Percentiles rank a stretch among this genome's conserved stretches.
These are phyloP conservation scores for Neoboletus brunneissimus DNA, from an alignment of 768 basidiomycete genomes.

Conservation along the genomic window DNA sequence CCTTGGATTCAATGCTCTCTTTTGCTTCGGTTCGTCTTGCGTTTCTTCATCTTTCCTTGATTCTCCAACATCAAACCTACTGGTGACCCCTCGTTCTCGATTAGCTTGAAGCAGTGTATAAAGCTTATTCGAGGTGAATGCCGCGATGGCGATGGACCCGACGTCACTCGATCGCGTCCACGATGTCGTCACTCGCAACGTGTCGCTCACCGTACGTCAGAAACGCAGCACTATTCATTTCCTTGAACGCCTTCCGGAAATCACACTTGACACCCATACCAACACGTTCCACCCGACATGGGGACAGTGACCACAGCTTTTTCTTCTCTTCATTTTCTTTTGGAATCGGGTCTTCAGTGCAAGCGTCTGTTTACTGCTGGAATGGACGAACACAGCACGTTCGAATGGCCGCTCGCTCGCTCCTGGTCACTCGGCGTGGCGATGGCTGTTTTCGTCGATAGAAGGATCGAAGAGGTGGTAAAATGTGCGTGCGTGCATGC, in stretches of 20 bases:
- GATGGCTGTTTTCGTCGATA: background rate
- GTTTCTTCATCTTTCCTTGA: too few species aligned
- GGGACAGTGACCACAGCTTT: background rate
- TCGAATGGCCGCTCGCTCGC: background rate
- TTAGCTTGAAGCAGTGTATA: background rate
- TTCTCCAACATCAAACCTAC: too few species aligned
- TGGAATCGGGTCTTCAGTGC: background rate
- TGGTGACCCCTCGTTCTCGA: background rate
- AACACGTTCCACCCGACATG: background rate
- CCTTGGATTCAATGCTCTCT: too few species aligned
- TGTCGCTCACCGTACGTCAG: background rate
- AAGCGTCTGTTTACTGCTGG: background rate
- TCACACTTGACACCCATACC: background rate
- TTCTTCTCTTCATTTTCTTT: background rate
- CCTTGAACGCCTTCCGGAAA: background rate
- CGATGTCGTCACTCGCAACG: background rate
- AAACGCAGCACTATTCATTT: background rate
- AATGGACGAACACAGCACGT: background rate
- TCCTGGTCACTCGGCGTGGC: background rate
- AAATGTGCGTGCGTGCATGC: background rate
- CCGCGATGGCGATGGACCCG: too few species aligned
- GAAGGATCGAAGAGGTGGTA: background rate
- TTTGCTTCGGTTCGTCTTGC: too few species aligned
- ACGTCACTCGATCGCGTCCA: background rate
- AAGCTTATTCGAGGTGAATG: background rate